Base-by-base conservation (phyloP, 1,284 basidiomycete species). In the Trametes versicolor region DNA sequence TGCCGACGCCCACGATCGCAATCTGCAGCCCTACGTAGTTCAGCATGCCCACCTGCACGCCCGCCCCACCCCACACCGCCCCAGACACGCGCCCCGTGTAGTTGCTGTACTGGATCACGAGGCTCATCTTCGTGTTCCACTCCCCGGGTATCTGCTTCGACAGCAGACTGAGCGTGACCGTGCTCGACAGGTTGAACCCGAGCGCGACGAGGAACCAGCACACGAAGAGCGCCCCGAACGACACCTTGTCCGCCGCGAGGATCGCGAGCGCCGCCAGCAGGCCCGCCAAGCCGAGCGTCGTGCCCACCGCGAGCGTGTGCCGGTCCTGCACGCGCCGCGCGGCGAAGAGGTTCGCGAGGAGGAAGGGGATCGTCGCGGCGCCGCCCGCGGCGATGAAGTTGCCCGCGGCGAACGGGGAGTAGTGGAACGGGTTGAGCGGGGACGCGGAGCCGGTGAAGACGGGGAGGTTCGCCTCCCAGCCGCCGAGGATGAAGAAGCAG, bases 301-400 rank as follows among this genome's bases (percentile, higher is more conserved):
- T 79, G 2, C 89, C 89, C 4, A 82, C 66, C 2, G 84, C 85
- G 32, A 91, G 84, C 49, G 87, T 85, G 58, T 81, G 77, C 9
- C 90, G 83, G 73, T 92, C 90, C 69, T 91, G 89, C 12, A 85
- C 76, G 51, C 83, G 84, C 23, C 81, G 81, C 7, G 87, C 85
- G 67, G 86, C 77, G 72, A 85, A 75, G 57, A 90, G 76, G 77
- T 89, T 91, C 47, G 81, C 71, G 66, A 90, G 79, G 60, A 91
- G 86, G 80, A 91, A 90, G 2, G 90, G 89, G 72, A 91, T 84
- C 21, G 86, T 81, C 39, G 83, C 79, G 36, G 86, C 76, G 4
- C 88, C 90, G 10, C 89, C 89, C 6, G 91, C 80, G 9, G 88
- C 89, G 73, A 91, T 89, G 76, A 91, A 86, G 75, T 91, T 90